Percentiles rank a stretch among this genome's conserved stretches.
phyloP scores from a whole-genome alignment of 768 basidiomycete genomes.

The Xerocomellus dryophilus region DNA sequence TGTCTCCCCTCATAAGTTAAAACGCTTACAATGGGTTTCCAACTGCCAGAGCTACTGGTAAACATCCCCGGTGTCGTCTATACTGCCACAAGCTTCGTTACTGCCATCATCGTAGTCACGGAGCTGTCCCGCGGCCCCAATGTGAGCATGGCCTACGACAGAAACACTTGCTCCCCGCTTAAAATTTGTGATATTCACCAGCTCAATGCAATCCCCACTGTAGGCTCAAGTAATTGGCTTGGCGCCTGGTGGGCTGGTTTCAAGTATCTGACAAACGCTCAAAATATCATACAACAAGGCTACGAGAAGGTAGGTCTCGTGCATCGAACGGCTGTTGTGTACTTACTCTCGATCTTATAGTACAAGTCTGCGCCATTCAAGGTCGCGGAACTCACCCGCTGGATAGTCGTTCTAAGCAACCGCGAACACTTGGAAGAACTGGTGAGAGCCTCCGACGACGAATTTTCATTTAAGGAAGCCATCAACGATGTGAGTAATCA shows the following conservation, averaged over 20 bases:
- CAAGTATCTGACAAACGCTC: conserved; percentile 13
- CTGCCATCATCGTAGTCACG: not conserved
- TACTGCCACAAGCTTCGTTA: not conserved
- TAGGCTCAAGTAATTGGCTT: not conserved
- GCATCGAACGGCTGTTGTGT: too few relatives aligned
- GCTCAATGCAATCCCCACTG: conserved; percentile 5
- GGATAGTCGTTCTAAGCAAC: conserved; percentile 39
- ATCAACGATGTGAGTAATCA: conserved; percentile 32
- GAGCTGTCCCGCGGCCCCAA: not conserved
- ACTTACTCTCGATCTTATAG: not conserved
- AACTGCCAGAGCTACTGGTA: not conserved
- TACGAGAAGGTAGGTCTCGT: conserved; percentile 24
- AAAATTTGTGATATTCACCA: not conserved
- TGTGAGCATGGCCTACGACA: not conserved
- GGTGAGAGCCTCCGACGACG: conserved; percentile 22
- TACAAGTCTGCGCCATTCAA: conserved; percentile 29
- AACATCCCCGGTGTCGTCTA: not conserved
- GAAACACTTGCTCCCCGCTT: not conserved
- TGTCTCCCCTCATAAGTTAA: not conserved
- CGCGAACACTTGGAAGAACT: conserved; percentile 12
- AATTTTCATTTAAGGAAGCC: conserved; percentile 35
- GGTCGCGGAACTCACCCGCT: conserved; percentile 26
- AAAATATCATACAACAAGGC: conserved; percentile 30
- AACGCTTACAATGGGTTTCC: not conserved
- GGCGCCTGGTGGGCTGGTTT: conserved; percentile 14